A percentile compares a stretch with the other conserved stretches of the same genome.
Evolutionary conservation across 2,329 filamentous ascomycete genomes (phyloP).

Genomic region (Arthrinium puccinioides): DNA sequence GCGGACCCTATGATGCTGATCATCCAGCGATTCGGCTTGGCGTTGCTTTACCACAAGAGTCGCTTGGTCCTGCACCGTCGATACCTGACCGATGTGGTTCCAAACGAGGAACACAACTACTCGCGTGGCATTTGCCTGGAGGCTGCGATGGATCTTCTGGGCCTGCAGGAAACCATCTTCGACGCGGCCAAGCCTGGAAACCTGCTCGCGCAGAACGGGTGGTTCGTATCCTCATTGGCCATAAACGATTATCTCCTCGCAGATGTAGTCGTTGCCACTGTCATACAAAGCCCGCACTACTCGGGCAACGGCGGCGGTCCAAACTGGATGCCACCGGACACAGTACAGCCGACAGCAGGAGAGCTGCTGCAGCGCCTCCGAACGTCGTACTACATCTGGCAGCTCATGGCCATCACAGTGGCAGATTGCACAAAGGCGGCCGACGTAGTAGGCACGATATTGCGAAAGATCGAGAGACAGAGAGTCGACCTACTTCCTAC

Average conservation of each 20-base stretch:
- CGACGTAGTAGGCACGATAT: conserved; percentile 36
- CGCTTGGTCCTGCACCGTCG: conserved; percentile 49
- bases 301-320: conserved; percentile 23
- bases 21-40: conserved; percentile 46
- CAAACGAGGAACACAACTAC: conserved; percentile 39
- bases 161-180: conserved; percentile 39
- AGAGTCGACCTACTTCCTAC: too few species aligned
- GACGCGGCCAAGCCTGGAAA: conserved; percentile 45
- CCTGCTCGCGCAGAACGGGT: conserved; percentile 42
- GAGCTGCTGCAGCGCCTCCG: conserved; percentile 32
- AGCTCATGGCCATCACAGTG: conserved; percentile 26
- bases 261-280: conserved; percentile 51
- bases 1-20: conserved; percentile 38
- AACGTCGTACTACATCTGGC: conserved; percentile 37
- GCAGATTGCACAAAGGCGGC: conserved; percentile 38
- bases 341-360: conserved; percentile 25
- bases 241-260: conserved; percentile 57
- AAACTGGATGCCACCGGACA: conserved; percentile 27
- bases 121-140: conserved; percentile 44
- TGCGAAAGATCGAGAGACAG: conserved; percentile 30
- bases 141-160: conserved; percentile 38
- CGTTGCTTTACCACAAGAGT: conserved; percentile 45
- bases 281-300: conserved; percentile 35
- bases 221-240: conserved; percentile 50
- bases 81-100: conserved; percentile 37